Evolutionary conservation across 768 basidiomycete genomes (phyloP), one percentile per base, ranked within the genome.

Genomic region (Kwoniella heveanensis): DNA sequence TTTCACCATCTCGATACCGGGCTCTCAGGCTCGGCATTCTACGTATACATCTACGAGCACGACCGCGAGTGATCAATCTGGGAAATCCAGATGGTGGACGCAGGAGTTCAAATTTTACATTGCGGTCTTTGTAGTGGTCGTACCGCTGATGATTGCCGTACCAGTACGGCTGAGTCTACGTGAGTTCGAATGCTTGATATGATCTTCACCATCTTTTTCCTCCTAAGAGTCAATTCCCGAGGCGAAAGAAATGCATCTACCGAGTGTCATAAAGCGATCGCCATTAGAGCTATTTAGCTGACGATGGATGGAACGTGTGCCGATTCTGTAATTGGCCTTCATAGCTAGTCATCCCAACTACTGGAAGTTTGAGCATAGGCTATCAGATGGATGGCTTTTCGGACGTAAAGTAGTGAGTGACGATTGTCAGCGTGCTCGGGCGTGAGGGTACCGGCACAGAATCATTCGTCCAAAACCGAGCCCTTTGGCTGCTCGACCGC

Each of bases 61-160:
- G 24, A 47, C 15, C 25, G 8, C 32, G 46, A 36, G 25, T 57
- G 44, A 36, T 27, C 15, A 12, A 12, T n/a, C 25, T 25, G 1
- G 59, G 15, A 19, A 83, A 1, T 70, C 89, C 24, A 82, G 90
- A 80, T 97, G 94, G 95, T 82, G 78, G 47, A 89, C 90, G 0
- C 77, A 82, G 10, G 96, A 98, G 77, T 97, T 95, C 81, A 82
- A 85, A 67, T 69, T 88, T 44, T 98, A 97, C 79, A 87, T 83
- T 65, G 65, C 86, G 30, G 82, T 88, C 1, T 85, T 87, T 13
- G 74, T 82, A 15, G 54, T 88, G 22, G 87, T 85, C 7, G 79
- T 97, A 29, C 88, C 89, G 2, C 69, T 86, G 57, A 90, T 97
- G 89, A 81, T 84, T 4, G 90, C 87, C 85, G 82, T 89, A 66